phyloP scores from a whole-genome alignment of 352 stramenopile species.

The Globisporangium abappressorium region DNA sequence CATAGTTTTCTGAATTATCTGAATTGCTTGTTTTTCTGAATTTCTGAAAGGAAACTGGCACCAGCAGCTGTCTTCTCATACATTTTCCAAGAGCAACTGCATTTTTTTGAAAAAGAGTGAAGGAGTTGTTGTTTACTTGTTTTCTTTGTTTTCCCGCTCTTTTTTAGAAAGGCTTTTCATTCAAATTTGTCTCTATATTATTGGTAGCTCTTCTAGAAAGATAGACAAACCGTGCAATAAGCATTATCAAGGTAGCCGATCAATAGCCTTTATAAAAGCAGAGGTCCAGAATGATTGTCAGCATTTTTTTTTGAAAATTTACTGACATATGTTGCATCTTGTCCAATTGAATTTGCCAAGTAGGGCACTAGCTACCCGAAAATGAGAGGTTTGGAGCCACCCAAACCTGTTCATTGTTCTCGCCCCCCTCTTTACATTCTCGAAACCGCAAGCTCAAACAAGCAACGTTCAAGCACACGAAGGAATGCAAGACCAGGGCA shows the following conservation, averaged over 20 bases:
- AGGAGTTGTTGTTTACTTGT: not conserved
- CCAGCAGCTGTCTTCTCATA: not conserved
- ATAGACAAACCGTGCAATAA: no score
- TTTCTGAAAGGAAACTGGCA: no score
- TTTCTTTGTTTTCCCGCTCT: not conserved
- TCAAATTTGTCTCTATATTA: not conserved
- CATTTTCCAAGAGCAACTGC: not conserved
- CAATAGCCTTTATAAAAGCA: no score
- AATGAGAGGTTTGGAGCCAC: not conserved
- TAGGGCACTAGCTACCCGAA: not conserved
- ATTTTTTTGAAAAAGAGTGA: not conserved
- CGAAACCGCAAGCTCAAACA: not conserved
- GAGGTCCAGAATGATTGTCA: no score
- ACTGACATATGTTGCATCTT: no score
- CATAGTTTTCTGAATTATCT: no score
- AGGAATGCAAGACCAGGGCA: not conserved
- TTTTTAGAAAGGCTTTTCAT: not conserved
- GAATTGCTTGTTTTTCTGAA: no score
- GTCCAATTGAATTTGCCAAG: no score
- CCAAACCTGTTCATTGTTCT: not conserved
- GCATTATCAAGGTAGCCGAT: no score
- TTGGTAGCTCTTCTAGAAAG: no score
- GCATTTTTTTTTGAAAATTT: no score
- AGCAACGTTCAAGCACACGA: not conserved
- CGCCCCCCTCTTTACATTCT: constrained; percentile 4